Conservation (phyloP, 345 rosid genomes). For the Eucalyptus pumila region DNA sequence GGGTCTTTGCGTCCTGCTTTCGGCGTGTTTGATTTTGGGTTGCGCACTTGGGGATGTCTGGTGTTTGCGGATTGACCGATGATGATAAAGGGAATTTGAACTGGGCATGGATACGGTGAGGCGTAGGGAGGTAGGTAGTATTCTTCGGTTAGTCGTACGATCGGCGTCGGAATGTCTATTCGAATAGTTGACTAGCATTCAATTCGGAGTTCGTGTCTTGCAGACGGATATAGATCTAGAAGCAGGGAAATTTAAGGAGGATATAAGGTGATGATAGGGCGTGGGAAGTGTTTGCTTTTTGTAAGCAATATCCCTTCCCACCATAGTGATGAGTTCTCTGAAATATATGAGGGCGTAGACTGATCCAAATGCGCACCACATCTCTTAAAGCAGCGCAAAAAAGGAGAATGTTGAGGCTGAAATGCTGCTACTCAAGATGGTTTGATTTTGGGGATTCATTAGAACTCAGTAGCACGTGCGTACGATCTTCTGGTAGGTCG, state of each 20-base stretch:
- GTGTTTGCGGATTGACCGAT: background rate
- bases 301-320: background rate
- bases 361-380: background rate
- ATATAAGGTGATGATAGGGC: background rate
- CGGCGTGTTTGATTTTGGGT: background rate
- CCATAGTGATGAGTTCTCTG: background rate
- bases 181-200: background rate
- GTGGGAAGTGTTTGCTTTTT: background rate
- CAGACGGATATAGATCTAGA: background rate
- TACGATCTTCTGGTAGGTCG: background rate
- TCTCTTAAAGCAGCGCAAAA: background rate
- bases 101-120: background rate
- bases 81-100: background rate
- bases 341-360: background rate
- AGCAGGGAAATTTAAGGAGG: background rate
- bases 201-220: background rate
- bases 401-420: background rate
- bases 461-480: background rate
- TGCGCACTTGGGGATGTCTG: background rate
- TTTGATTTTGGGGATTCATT: background rate
- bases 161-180: background rate
- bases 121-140: background rate
- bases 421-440: background rate
- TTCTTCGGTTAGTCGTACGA: background rate
- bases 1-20: background rate